Percentiles rank a stretch among this genome's conserved stretches.
Evolutionary conservation across 2,329 filamentous ascomycete species (phyloP).

Genomic region (Cladosporium sp.): DNA sequence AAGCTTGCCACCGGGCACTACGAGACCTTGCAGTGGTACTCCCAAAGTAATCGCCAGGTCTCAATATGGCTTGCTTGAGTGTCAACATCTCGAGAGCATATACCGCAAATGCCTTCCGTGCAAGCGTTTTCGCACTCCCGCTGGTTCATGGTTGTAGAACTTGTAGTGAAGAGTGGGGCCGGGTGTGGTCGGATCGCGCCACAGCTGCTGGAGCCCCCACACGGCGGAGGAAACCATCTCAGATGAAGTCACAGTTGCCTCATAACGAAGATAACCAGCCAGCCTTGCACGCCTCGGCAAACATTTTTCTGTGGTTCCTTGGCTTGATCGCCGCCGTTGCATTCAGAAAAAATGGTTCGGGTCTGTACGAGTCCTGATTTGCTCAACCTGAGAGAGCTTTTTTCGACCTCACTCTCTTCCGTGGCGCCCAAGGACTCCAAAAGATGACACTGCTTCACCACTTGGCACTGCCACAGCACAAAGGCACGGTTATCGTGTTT

Average conservation of each 20-base stretch:
- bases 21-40: neutral
- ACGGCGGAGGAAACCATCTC: neutral
- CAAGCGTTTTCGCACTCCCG: neutral
- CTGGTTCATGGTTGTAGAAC: neutral
- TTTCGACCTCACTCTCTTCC: constrained; percentile 11
- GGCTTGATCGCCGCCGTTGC: neutral
- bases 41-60: too few relatives aligned
- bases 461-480: neutral
- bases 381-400: neutral
- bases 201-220: neutral
- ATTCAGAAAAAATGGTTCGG: neutral
- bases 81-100: neutral
- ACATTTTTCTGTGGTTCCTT: neutral
- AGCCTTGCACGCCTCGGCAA: neutral
- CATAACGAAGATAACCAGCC: neutral
- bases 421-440: neutral
- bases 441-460: neutral
- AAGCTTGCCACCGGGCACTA: neutral
- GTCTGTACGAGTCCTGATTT: neutral
- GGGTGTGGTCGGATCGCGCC: neutral
- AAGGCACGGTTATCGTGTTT: neutral
- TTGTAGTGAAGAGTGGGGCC: neutral
- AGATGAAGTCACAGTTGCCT: constrained; percentile 17
- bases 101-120: neutral
- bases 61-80: neutral